A percentile compares a stretch with the other conserved stretches of the same genome.
These are phyloP conservation scores for Colletotrichum australisinense DNA, from an alignment of 2,329 filamentous ascomycete genomes.

Conservation along the genomic window DNA sequence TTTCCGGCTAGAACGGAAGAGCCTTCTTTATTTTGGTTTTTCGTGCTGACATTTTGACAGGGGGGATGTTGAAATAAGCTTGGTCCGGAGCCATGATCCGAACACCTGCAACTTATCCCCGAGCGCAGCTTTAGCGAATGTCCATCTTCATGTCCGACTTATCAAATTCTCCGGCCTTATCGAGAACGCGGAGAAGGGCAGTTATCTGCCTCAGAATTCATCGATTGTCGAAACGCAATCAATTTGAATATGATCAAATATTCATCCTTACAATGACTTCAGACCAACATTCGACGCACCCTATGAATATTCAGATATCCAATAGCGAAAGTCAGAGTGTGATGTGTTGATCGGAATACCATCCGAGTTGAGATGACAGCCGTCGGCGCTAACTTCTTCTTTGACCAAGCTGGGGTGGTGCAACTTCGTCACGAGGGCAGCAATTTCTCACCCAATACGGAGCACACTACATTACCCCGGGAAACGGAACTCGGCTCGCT, in stretches of 20 bases:
- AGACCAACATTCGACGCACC: too few relatives aligned
- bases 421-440: not conserved
- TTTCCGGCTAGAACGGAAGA: not conserved
- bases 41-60: not conserved
- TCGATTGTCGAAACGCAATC: not conserved
- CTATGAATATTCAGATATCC: too few relatives aligned
- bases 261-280: too few relatives aligned
- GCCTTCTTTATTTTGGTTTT: not conserved
- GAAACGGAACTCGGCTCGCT: not conserved
- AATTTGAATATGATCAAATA: not conserved
- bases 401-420: not conserved
- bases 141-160: not conserved
- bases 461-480: not conserved
- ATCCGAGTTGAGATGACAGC: not conserved
- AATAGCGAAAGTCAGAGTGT: not conserved
- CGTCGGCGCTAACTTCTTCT: not conserved
- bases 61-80: conserved; percentile 5
- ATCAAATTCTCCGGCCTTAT: not conserved
- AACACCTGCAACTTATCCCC: not conserved
- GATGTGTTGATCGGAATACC: not conserved
- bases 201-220: not conserved
- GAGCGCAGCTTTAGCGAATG: not conserved
- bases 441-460: not conserved
- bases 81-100: not conserved
- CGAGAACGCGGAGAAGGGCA: not conserved